Base-by-base conservation (phyloP, 768 basidiomycete species). In the Naganishia antarctica region DNA sequence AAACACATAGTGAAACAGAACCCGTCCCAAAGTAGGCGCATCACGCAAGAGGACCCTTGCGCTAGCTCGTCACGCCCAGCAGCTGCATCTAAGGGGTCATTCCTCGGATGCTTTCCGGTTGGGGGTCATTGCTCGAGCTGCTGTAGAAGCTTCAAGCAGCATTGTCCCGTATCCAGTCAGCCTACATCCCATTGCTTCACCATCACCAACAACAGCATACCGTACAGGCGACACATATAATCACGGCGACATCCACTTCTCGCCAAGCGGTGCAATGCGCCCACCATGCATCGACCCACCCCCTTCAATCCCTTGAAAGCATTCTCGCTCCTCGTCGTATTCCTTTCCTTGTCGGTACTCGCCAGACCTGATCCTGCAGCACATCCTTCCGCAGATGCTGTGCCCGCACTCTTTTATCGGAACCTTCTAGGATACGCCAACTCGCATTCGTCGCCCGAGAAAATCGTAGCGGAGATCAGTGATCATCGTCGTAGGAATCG, bases 391-490 rank as follows among this genome's bases (percentile, higher is more conserved):
- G n/a, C 65, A 11, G 65, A 50, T 18, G 45, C 65, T 15, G 18
- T 58, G 3, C 65, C 65, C 13, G 65, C 65, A 1, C 51, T 66
- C 3, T 61, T 66, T 21, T 60, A 62, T 47, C 65, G 31, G 3
- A 31, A 32, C n/a, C 37, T 37, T 7, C 25, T 50, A 13, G 61
- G n/a, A n/a, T n/a, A n/a, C n/a, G n/a, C n/a, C n/a, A 31, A 46
- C 44, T 13, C 31, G 28, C 18, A n/a, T n/a, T n/a, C n/a, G n/a
- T 48, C 60, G 3, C 44, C 61, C 18, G 47, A 37, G 9, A 61
- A 44, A 9, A 29, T 66, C 59, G 40, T 44, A 28, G 23, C 45
- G 16, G 60, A 32, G 6, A 40, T 66, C 23, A 61, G 58, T 16
- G 47, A n/a, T 25, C 60, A 62, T 18, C 34, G 49, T 31, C 34